Conservation (phyloP, 768 basidiomycete species). For the Naganishia antarctica region DNA sequence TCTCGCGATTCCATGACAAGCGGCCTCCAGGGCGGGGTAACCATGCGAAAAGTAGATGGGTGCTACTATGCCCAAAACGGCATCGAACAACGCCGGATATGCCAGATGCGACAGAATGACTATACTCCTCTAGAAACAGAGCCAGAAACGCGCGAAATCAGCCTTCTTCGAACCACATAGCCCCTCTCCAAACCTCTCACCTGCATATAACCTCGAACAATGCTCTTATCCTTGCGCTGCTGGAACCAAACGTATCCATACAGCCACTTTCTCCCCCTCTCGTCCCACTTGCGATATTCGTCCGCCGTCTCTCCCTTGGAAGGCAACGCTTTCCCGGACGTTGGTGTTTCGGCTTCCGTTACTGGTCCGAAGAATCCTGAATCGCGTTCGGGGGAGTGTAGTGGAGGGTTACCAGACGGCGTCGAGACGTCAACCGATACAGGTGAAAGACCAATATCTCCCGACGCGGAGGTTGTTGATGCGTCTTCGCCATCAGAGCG, state of each 20-base stretch:
- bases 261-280: conserved; percentile 47
- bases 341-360: conserved; percentile 25
- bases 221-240: conserved; percentile 43
- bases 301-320: conserved; percentile 40
- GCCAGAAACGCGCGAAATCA: conserved; percentile 12
- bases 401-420: background rate
- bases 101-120: conserved; percentile 75
- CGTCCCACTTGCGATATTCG: conserved; percentile 48
- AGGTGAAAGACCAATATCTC: too few species aligned
- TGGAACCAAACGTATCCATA: conserved; percentile 50
- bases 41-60: conserved; percentile 64
- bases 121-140: conserved; percentile 60
- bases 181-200: conserved; percentile 31
- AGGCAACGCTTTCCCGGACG: conserved; percentile 1
- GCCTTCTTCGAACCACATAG: background rate
- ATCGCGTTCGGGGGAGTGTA: background rate
- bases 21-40: conserved; percentile 73
- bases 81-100: conserved; percentile 73
- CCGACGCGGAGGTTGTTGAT: too few species aligned
- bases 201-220: conserved; percentile 49
- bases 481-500: too few species aligned
- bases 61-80: conserved; percentile 66
- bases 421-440: too few species aligned
- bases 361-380: conserved; percentile 44
- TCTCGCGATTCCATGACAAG: conserved; percentile 74